phyloP scores from a whole-genome alignment of 2,329 filamentous ascomycete species.

The Exophiala xenobiotica region DNA sequence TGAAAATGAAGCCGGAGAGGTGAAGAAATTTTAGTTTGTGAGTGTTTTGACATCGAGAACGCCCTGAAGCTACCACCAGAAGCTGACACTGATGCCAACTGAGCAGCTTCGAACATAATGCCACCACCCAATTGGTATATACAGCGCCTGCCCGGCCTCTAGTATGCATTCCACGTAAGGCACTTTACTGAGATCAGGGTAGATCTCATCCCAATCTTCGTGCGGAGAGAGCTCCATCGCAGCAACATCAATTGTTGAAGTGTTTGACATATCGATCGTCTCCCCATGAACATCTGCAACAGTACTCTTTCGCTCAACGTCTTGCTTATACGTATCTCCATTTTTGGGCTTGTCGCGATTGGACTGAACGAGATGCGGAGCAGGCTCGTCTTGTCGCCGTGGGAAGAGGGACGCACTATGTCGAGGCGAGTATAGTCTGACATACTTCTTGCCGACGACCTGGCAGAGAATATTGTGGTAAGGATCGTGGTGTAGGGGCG shows the following conservation, averaged over 20 bases:
- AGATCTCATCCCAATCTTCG: constrained; percentile 46
- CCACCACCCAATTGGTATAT: constrained; percentile 96
- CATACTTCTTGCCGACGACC: constrained; percentile 85
- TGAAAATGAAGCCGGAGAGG: background rate
- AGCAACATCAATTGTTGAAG: constrained; percentile 74
- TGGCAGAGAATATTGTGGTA: constrained; percentile 92
- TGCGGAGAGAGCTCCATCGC: constrained; percentile 58
- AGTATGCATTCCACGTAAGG: constrained; percentile 74
- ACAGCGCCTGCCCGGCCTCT: constrained; percentile 76
- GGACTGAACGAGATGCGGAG: constrained; percentile 29
- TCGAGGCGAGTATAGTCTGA: constrained; percentile 77
- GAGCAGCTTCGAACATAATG: constrained; percentile 88
- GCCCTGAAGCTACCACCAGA: constrained; percentile 80
- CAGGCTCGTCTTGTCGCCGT: constrained; percentile 43
- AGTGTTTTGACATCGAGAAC: too few species aligned
- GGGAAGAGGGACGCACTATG: constrained; percentile 51
- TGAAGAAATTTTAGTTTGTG: too few species aligned
- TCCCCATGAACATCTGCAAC: too few species aligned
- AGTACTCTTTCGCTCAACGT: too few species aligned
- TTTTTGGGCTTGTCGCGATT: too few species aligned
- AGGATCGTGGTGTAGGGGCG: constrained; percentile 87
- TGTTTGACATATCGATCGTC: constrained; percentile 85
- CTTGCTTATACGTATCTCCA: too few species aligned
- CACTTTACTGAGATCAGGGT: constrained; percentile 58
- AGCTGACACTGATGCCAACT: constrained; percentile 90